A percentile compares a stretch with the other conserved stretches of the same genome.
Evolutionary conservation across 2,329 filamentous ascomycete species (phyloP).

Genomic region (Aspergillus chevalieri): DNA sequence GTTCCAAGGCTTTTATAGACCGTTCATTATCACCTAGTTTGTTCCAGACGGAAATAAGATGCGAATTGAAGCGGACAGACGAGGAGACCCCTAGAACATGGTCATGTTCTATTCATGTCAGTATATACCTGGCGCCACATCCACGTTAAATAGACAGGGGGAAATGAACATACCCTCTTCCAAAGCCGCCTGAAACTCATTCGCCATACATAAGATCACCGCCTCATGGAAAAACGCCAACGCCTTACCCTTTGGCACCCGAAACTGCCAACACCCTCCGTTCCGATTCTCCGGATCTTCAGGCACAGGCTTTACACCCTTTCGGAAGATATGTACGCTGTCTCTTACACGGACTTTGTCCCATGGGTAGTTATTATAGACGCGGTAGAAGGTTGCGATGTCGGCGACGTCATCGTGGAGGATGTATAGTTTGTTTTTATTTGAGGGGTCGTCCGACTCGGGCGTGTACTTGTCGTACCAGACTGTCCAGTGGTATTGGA

Average conservation of each 20-base stretch:
- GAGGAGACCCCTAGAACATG: slow-evolving; percentile 81
- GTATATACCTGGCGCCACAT: background rate
- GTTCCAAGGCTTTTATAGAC: slow-evolving; percentile 68
- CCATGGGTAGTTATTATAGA: slow-evolving; percentile 75
- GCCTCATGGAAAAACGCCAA: slow-evolving; percentile 44
- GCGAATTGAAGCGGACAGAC: slow-evolving; percentile 80
- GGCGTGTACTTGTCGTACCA: slow-evolving; percentile 42
- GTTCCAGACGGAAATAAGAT: slow-evolving; percentile 90
- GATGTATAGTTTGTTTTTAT: slow-evolving; percentile 30
- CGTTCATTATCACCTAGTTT: slow-evolving; percentile 74
- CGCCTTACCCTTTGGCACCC: slow-evolving; percentile 67
- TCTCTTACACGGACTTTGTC: slow-evolving; percentile 70
- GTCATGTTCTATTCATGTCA: slow-evolving; percentile 58
- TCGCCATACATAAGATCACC: slow-evolving; percentile 30
- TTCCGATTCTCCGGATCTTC: slow-evolving; percentile 79
- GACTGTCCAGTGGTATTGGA: slow-evolving; percentile 44
- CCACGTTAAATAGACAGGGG: background rate
- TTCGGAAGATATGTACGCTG: slow-evolving; percentile 73
- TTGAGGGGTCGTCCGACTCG: slow-evolving; percentile 6
- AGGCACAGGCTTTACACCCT: slow-evolving; percentile 70
- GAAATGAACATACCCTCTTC: slow-evolving; percentile 63
- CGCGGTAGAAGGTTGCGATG: slow-evolving; percentile 61
- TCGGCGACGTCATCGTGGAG: slow-evolving; percentile 37
- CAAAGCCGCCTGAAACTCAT: slow-evolving; percentile 56
- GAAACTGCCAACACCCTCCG: slow-evolving; percentile 89